Percentiles rank a stretch among this genome's conserved stretches.
Conservation (phyloP, 1,139 yeast species). For the Blastobotrys indianensis region DNA sequence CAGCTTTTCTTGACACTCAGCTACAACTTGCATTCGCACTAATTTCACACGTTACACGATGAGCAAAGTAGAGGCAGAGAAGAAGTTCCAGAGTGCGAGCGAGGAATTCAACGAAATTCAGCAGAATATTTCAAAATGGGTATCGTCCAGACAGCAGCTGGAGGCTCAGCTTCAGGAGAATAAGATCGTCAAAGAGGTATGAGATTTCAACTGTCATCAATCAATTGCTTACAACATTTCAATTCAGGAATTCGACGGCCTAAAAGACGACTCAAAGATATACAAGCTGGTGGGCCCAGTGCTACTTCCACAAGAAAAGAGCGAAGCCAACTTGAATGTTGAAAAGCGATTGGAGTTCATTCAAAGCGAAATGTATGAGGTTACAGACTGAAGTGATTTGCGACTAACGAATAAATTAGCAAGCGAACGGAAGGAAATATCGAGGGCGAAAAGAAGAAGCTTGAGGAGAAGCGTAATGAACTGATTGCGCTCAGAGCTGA, state of each 20-base stretch:
- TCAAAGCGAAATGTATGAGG: constrained; percentile 55
- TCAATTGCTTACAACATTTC: neutral
- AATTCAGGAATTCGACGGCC: constrained; percentile 53
- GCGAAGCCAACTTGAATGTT: constrained; percentile 78
- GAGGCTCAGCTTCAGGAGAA: constrained; percentile 79
- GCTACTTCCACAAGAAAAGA: constrained; percentile 76
- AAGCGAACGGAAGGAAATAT: constrained; percentile 35
- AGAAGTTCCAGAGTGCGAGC: constrained; percentile 23
- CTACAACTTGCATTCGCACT: neutral
- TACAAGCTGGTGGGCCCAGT: constrained; percentile 91
- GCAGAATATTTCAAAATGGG: constrained; percentile 26
- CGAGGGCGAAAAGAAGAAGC: constrained; percentile 28
- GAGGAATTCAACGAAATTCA: constrained; percentile 31
- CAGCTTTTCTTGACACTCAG: neutral
- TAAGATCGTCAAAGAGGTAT: constrained; percentile 65
- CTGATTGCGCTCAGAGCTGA: constrained; percentile 27
- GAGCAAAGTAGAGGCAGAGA: constrained; percentile 6
- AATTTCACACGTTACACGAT: constrained; percentile 6
- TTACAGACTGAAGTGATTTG: neutral
- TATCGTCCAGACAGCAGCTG: constrained; percentile 49
- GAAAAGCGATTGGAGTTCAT: constrained; percentile 85
- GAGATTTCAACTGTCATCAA: neutral
- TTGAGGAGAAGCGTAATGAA: constrained; percentile 33
- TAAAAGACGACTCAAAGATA: constrained; percentile 62
- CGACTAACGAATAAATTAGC: constrained; percentile 14